phyloP scores from a whole-genome alignment of 768 basidiomycete genomes.

The Tephrocybe sp. region DNA sequence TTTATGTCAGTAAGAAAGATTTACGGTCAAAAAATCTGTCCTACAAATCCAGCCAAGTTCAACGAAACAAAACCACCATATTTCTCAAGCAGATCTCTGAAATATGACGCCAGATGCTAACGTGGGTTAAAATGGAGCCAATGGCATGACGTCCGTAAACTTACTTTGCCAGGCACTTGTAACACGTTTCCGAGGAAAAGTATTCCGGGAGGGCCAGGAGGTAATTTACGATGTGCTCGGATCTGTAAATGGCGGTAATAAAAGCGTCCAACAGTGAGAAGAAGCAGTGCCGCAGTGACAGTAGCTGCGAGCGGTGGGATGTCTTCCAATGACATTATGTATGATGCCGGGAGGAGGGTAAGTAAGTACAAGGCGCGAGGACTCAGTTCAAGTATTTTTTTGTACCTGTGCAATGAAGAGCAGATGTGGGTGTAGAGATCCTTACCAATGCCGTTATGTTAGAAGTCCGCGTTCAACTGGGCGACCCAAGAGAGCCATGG shows the following conservation, averaged over 20 bases:
- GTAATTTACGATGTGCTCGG: background rate
- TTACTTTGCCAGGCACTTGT: background rate
- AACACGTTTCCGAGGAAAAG: background rate
- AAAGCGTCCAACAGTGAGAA: background rate
- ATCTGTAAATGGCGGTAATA: background rate
- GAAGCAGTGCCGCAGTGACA: constrained; percentile 11
- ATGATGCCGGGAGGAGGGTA: no score
- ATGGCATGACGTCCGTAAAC: background rate
- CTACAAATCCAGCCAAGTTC: background rate
- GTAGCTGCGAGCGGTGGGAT: constrained; percentile 31
- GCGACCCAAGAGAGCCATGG: no score
- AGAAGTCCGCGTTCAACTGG: no score
- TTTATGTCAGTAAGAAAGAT: no score
- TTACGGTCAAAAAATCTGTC: background rate
- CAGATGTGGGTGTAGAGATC: no score
- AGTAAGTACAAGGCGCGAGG: no score
- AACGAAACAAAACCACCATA: background rate
- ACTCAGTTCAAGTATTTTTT: no score
- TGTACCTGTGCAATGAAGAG: no score
- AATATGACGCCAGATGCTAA: background rate
- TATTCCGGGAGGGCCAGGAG: background rate
- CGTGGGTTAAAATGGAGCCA: no score
- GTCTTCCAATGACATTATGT: no score
- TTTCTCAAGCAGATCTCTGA: background rate
- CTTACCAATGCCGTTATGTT: no score